These are phyloP conservation scores for Coemansia sp. DNA, from an alignment of 192 early-diverging fungal genomes.

Conservation along the genomic window DNA sequence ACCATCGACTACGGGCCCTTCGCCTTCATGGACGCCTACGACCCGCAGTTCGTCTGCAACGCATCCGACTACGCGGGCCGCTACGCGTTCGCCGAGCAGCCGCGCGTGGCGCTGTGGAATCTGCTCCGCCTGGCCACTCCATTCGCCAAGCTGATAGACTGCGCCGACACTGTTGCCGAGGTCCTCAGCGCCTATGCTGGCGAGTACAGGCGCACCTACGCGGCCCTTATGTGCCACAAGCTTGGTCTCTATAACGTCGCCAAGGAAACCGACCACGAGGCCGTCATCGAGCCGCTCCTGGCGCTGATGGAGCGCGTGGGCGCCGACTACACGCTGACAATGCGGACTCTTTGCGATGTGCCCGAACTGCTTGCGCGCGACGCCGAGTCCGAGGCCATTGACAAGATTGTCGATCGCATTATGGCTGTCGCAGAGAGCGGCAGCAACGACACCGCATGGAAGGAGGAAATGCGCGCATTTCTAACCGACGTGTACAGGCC, in stretches of 20 bases:
- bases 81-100: conserved; percentile 77
- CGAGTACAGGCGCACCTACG: conserved; percentile 54
- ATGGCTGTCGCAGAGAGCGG: conserved; percentile 8
- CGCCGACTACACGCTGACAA: conserved; percentile 76
- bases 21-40: conserved; percentile 81
- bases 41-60: conserved; percentile 79
- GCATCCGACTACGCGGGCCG: conserved; percentile 74
- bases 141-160: conserved; percentile 64
- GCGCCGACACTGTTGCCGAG: conserved; percentile 38
- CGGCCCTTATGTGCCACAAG: conserved; percentile 63
- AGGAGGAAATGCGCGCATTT: conserved; percentile 23
- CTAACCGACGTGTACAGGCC: conserved; percentile 57
- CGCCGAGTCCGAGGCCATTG: neutral
- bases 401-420: conserved; percentile 13
- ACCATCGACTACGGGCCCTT: conserved; percentile 90
- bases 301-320: conserved; percentile 62
- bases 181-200: conserved; percentile 57
- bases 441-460: conserved; percentile 13
- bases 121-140: conserved; percentile 68
- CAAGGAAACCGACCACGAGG: conserved; percentile 58
- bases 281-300: conserved; percentile 66
- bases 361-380: conserved; percentile 8
- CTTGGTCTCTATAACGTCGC: conserved; percentile 48
- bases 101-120: conserved; percentile 81
- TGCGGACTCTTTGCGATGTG: conserved; percentile 65